These are phyloP conservation scores for Asterella californica DNA, from an alignment of 225 moss, liverwort and hornwort genomes.

Conservation along the genomic window DNA sequence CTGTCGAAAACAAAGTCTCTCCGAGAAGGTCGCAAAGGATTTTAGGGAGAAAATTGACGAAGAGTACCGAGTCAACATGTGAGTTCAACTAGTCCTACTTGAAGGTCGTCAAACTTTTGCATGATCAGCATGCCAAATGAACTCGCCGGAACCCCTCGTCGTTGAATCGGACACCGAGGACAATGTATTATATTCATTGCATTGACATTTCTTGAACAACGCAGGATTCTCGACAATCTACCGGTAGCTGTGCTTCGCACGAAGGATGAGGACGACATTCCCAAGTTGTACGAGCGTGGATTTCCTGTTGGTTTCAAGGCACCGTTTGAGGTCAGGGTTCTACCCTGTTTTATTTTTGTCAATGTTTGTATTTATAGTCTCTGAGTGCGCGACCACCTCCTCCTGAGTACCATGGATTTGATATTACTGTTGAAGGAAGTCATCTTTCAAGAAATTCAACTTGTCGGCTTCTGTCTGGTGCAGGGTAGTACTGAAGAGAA, in stretches of 20 bases:
- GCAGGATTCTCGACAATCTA: constrained; percentile 88
- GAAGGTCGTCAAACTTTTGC: not conserved
- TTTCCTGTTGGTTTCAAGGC: constrained; percentile 66
- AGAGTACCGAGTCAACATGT: constrained; percentile 83
- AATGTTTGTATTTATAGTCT: not conserved
- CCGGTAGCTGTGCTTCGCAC: constrained; percentile 60
- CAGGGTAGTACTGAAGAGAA: constrained; percentile 55
- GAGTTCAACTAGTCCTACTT: constrained; percentile 13
- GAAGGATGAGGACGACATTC: constrained; percentile 35
- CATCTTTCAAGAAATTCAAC: not conserved
- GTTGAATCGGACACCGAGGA: too few species aligned
- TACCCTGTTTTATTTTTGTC: not conserved
- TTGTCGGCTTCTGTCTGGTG: not conserved
- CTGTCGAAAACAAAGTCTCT: constrained; percentile 48
- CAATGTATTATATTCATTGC: too few species aligned
- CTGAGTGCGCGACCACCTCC: not conserved
- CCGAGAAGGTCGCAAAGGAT: constrained; percentile 58
- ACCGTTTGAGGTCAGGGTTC: constrained; percentile 35
- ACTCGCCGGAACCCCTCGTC: not conserved
- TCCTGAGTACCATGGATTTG: too few species aligned
- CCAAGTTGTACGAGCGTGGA: constrained; percentile 64
- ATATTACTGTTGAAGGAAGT: not conserved
- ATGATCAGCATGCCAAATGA: not conserved
- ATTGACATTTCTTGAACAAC: not conserved
- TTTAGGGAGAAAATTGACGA: constrained; percentile 91